phyloP scores from a whole-genome alignment of 1,139 yeast species.

The Pneumocystis sp. region DNA sequence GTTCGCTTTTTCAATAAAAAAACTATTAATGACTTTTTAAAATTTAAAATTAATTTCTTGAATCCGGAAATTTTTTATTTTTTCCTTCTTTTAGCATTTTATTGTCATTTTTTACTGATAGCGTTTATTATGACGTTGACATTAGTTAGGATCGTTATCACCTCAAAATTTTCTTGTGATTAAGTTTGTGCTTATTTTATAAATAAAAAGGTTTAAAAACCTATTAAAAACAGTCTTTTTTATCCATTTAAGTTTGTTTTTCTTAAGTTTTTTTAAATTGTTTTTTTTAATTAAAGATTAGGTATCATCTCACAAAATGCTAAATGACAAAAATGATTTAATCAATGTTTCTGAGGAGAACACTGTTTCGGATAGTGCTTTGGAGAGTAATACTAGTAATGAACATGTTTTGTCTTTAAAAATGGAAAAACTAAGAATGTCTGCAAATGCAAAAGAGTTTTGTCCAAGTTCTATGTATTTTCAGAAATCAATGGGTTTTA shows the following conservation, averaged over 20 bases:
- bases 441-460: background rate
- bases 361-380: background rate
- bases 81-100: background rate
- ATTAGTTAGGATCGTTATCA: background rate
- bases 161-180: background rate
- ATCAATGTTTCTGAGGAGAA: background rate
- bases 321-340: background rate
- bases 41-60: background rate
- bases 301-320: background rate
- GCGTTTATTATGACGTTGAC: background rate
- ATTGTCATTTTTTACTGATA: background rate
- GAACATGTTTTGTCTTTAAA: background rate
- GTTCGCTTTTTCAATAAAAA: background rate
- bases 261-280: background rate
- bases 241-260: background rate
- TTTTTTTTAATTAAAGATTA: background rate
- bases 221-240: background rate
- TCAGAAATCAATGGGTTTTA: background rate
- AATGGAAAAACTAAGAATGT: background rate
- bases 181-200: background rate
- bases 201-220: background rate
- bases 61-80: background rate
- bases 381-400: background rate
- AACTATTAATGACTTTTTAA: background rate
- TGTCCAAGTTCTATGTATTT: background rate